phyloP scores from a whole-genome alignment of 2,329 filamentous ascomycete species.

The Claviceps maximensis region DNA sequence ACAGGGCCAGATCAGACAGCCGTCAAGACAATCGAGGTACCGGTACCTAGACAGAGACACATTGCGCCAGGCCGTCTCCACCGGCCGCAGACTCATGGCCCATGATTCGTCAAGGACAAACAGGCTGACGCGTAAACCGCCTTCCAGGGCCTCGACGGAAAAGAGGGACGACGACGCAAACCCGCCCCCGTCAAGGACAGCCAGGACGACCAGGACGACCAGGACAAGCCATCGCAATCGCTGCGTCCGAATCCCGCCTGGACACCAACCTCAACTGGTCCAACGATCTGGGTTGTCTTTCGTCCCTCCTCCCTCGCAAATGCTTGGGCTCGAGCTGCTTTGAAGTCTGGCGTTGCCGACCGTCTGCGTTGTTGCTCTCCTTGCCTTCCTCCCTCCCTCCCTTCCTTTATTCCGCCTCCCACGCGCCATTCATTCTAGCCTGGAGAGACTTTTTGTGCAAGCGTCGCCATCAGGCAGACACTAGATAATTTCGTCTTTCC shows the following conservation, averaged over 20 bases:
- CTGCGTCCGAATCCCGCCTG: too few species aligned
- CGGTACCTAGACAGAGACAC: too few species aligned
- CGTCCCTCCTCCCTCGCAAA: not conserved
- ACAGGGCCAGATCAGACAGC: too few species aligned
- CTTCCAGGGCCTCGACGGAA: not conserved
- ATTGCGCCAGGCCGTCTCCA: conserved; percentile 5
- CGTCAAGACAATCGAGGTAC: too few species aligned
- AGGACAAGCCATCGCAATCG: not conserved
- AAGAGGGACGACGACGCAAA: conserved; percentile 3
- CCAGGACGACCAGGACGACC: not conserved
- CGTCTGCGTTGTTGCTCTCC: not conserved
- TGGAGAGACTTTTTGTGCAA: not conserved
- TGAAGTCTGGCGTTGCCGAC: not conserved
- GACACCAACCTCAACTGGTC: not conserved
- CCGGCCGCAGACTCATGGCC: conserved; percentile 1
- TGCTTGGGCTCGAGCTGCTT: not conserved
- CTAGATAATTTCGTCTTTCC: not conserved
- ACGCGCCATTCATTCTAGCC: too few species aligned
- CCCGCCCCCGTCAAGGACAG: not conserved
- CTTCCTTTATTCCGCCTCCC: too few species aligned
- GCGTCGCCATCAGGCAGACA: conserved; percentile 3
- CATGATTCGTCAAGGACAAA: conserved; percentile 17
- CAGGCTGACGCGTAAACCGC: conserved; percentile 27
- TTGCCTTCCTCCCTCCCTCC: not conserved
- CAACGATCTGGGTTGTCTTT: not conserved